Conservation (phyloP, 2,329 filamentous ascomycete genomes). For the Penicillium sp. region DNA sequence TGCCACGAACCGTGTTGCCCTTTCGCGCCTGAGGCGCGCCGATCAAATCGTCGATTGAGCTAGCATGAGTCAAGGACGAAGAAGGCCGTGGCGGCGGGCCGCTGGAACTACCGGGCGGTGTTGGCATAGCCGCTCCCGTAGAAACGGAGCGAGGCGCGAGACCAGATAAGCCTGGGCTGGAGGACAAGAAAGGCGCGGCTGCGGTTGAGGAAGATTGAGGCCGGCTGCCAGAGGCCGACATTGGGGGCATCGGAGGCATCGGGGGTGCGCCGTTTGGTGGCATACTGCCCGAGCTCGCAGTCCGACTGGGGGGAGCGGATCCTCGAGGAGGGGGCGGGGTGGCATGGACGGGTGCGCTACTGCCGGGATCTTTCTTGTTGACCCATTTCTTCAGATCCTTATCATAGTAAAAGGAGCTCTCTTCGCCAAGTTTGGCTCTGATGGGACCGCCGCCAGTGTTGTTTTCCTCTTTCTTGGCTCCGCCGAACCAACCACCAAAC, state of each 20-base stretch:
- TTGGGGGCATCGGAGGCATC: constrained; percentile 18
- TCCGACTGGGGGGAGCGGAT: constrained; percentile 48
- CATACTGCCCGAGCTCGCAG: constrained; percentile 55
- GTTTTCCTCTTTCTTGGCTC: constrained; percentile 54
- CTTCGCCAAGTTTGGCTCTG: constrained; percentile 88
- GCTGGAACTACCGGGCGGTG: constrained; percentile 37
- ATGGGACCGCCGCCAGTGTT: constrained; percentile 59
- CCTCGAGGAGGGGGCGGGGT: constrained; percentile 77
- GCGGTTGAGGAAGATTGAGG: constrained; percentile 35
- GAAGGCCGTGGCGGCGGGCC: constrained; percentile 60
- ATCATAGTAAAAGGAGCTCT: constrained; percentile 90
- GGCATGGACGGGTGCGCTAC: constrained; percentile 58
- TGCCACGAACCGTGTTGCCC: constrained; percentile 61
- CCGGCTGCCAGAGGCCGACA: constrained; percentile 25
- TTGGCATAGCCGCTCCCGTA: constrained; percentile 34
- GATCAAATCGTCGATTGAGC: constrained; percentile 88
- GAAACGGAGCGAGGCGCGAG: constrained; percentile 40
- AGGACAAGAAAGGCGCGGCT: constrained; percentile 24
- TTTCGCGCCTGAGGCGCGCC: constrained; percentile 71
- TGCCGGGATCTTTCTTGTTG: constrained; percentile 80
- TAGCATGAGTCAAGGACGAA: constrained; percentile 86
- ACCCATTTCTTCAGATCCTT: constrained; percentile 97
- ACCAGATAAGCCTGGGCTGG: constrained; percentile 33
- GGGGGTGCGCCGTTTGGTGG: constrained; percentile 42
- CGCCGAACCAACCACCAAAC: constrained; percentile 82